These are phyloP conservation scores for Trichoderma polysporum DNA, from an alignment of 2,329 filamentous ascomycete genomes.

Conservation along the genomic window DNA sequence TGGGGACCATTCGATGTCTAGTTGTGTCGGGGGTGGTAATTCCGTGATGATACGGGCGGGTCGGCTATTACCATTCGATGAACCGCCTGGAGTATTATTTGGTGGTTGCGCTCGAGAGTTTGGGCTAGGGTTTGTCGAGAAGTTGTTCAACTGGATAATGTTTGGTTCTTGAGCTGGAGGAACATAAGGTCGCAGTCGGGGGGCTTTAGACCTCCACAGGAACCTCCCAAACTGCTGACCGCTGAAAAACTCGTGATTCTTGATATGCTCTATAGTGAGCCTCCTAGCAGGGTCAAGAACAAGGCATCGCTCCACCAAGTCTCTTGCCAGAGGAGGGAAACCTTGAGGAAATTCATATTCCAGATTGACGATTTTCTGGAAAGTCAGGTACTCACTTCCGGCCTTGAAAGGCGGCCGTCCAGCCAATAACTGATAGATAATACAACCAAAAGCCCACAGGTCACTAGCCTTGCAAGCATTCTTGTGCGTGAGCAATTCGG, in stretches of 20 bases:
- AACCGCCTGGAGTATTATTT: conserved; percentile 39
- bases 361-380: conserved; percentile 93
- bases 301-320: conserved; percentile 85
- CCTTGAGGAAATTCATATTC: conserved; percentile 92
- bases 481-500: conserved; percentile 94
- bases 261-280: conserved; percentile 92
- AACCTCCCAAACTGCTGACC: conserved; percentile 79
- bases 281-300: conserved; percentile 84
- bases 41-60: conserved; percentile 88
- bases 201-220: conserved; percentile 88
- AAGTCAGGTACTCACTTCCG: conserved; percentile 92
- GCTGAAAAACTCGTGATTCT: conserved; percentile 93
- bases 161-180: conserved; percentile 72
- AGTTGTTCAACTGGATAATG: conserved; percentile 70
- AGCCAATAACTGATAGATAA: conserved; percentile 92
- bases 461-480: conserved; percentile 97
- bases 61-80: conserved; percentile 51
- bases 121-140: conserved; percentile 30
- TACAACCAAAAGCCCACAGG: conserved; percentile 97
- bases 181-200: conserved; percentile 79
- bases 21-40: conserved; percentile 89
- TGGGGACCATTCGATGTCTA: conserved; percentile 98
- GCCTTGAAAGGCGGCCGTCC: conserved; percentile 97
- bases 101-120: conserved; percentile 32
- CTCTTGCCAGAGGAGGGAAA: conserved; percentile 81